phyloP scores from a whole-genome alignment of 2,329 filamentous ascomycete species.

The Fusarium sp. region DNA sequence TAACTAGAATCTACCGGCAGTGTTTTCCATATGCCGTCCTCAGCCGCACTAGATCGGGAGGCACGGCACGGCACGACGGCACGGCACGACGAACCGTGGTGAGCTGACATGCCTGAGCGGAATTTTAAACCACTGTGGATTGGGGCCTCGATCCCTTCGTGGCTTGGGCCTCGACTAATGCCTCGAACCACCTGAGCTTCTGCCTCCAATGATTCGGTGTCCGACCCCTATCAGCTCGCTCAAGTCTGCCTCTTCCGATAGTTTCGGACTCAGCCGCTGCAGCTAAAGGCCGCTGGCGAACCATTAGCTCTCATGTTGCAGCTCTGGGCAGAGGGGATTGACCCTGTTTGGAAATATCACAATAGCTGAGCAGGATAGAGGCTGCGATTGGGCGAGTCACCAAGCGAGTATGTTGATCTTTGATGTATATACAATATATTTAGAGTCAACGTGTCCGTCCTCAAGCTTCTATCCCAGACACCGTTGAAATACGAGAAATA shows the following conservation, averaged over 20 bases:
- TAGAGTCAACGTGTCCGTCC: not conserved
- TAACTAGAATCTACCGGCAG: no score
- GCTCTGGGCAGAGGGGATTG: not conserved
- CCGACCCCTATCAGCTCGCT: not conserved
- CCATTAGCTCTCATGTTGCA: not conserved
- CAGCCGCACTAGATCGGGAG: no score
- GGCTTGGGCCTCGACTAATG: not conserved
- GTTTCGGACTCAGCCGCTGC: not conserved
- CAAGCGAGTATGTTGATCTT: not conserved
- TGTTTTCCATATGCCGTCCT: no score
- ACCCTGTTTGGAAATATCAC: not conserved
- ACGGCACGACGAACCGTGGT: no score
- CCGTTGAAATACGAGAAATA: not conserved
- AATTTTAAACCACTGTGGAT: no score
- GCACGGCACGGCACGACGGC: no score
- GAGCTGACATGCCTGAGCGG: no score
- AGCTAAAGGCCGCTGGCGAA: not conserved
- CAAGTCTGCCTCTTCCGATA: not conserved
- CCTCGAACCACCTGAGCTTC: not conserved
- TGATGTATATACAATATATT: not conserved
- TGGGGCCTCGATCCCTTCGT: not conserved
- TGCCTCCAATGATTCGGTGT: not conserved
- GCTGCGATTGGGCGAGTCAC: not conserved
- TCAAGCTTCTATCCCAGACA: not conserved
- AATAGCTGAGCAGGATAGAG: not conserved